phyloP scores from a whole-genome alignment of 129 eudicot genomes.

The Solidago caesia region DNA sequence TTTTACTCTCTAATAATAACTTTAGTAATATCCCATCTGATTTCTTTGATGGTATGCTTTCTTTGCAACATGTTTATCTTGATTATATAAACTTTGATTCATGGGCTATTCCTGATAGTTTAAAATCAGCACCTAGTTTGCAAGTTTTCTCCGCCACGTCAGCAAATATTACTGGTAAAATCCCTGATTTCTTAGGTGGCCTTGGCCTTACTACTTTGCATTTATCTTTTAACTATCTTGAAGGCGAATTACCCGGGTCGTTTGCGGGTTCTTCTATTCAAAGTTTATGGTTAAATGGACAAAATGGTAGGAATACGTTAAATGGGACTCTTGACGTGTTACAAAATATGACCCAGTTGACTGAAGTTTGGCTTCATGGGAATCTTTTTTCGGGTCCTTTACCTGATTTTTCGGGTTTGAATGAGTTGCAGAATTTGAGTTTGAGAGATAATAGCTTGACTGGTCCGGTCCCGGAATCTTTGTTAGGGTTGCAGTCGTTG shows the following conservation, averaged over 20 bases:
- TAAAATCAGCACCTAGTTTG: constrained; percentile 45
- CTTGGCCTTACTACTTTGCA: constrained; percentile 46
- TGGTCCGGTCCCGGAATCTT: constrained; percentile 66
- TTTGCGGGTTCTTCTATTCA: constrained; percentile 57
- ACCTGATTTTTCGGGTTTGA: constrained; percentile 64
- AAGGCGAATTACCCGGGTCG: constrained; percentile 58
- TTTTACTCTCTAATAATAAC: constrained; percentile 48
- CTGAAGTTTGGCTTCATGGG: constrained; percentile 56
- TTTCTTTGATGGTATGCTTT: constrained; percentile 73
- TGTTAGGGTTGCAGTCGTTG: constrained; percentile 41
- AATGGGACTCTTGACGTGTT: constrained; percentile 63
- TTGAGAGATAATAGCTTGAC: constrained; percentile 70
- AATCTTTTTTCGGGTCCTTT: constrained; percentile 68
- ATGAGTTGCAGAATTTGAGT: constrained; percentile 48
- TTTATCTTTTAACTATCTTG: constrained; percentile 50
- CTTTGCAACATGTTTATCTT: constrained; percentile 49
- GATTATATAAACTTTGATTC: constrained; percentile 48
- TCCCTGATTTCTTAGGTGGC: constrained; percentile 59
- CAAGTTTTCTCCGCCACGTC: constrained; percentile 57
- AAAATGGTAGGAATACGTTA: constrained; percentile 37
- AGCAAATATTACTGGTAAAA: constrained; percentile 51
- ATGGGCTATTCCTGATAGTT: constrained; percentile 62
- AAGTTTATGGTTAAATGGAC: constrained; percentile 80
- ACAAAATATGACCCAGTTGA: constrained; percentile 63
- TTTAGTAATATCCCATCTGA: constrained; percentile 58